A percentile compares a stretch with the other conserved stretches of the same genome.
These are phyloP conservation scores for Scedosporium boydii DNA, from an alignment of 2,329 filamentous ascomycete genomes.

Conservation along the genomic window DNA sequence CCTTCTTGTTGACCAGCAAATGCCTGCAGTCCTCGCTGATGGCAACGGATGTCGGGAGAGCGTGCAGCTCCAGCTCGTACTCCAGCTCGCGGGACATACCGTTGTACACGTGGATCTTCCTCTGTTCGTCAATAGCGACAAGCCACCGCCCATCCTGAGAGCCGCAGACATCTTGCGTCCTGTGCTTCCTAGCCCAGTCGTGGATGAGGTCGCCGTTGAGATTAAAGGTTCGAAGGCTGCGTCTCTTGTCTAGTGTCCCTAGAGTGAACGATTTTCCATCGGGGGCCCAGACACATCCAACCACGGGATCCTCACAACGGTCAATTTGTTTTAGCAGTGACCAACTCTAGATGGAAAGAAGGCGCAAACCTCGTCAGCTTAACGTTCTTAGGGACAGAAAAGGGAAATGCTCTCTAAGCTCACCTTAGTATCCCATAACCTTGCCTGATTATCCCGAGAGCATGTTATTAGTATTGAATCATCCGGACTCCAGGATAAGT, in stretches of 20 bases:
- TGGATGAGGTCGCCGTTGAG: constrained; percentile 50
- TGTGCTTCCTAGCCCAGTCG: constrained; percentile 60
- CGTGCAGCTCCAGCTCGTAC: constrained; percentile 52
- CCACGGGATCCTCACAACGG: constrained; percentile 75
- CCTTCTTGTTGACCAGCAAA: constrained; percentile 72
- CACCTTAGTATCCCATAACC: constrained; percentile 66
- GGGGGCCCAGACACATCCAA: constrained; percentile 79
- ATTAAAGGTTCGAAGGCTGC: constrained; percentile 63
- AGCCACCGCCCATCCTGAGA: constrained; percentile 72
- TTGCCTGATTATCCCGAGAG: constrained; percentile 61
- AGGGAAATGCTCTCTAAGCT: constrained; percentile 17
- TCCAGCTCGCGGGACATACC: constrained; percentile 64
- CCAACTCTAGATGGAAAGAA: constrained; percentile 42
- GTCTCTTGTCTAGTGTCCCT: constrained; percentile 60
- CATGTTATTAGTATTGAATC: constrained; percentile 80
- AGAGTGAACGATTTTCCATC: constrained; percentile 72
- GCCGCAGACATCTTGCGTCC: constrained; percentile 78
- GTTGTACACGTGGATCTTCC: constrained; percentile 73
- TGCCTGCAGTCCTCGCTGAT: constrained; percentile 75
- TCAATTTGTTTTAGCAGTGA: constrained; percentile 52
- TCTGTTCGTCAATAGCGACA: constrained; percentile 64
- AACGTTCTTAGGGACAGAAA: neutral
- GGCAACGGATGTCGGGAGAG: constrained; percentile 66
- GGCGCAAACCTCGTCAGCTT: neutral
- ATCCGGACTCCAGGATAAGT: constrained; percentile 86